phyloP scores from a whole-genome alignment of 495 filamentous ascomycete genomes.

The Penicillium goetzii region DNA sequence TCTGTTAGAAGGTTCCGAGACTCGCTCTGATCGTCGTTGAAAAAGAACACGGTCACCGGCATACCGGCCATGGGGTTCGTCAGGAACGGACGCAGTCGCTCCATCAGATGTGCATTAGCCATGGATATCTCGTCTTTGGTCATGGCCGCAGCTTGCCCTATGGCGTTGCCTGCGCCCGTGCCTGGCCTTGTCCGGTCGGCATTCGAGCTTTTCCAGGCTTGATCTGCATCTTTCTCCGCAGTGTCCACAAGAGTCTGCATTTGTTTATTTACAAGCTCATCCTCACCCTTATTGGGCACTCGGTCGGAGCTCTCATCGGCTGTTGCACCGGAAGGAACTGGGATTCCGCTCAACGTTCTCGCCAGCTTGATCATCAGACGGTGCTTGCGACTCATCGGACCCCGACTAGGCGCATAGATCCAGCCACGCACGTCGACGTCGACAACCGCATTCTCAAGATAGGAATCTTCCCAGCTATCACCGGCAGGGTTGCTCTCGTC shows the following conservation, averaged over 20 bases:
- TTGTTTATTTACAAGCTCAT: conserved; percentile 67
- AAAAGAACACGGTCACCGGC: conserved; percentile 91
- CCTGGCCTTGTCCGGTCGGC: conserved; percentile 21
- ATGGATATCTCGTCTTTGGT: conserved; percentile 71
- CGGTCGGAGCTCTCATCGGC: conserved; percentile 34
- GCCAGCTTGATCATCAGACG: conserved; percentile 83
- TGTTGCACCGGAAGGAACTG: conserved; percentile 56
- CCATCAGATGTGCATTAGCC: conserved; percentile 86
- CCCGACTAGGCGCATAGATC: conserved; percentile 84
- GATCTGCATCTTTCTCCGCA: conserved; percentile 70
- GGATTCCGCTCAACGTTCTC: conserved; percentile 81
- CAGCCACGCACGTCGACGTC: conserved; percentile 92
- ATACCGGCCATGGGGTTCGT: conserved; percentile 72
- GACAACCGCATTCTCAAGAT: conserved; percentile 80
- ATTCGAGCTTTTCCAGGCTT: conserved; percentile 59
- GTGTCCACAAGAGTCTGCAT: conserved; percentile 72
- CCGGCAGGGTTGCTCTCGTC: conserved; percentile 29
- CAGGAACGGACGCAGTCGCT: conserved; percentile 84
- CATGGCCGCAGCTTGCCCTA: conserved; percentile 58
- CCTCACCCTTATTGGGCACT: conserved; percentile 45
- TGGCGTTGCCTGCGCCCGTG: conserved; percentile 16
- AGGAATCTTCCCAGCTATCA: conserved; percentile 68
- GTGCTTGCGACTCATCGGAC: conserved; percentile 87
- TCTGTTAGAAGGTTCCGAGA: conserved; percentile 81
- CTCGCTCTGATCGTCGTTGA: conserved; percentile 75